Evolutionary conservation across 805 yeast genomes (phyloP), one percentile per base, ranked within the genome.

Genomic region (Candida taoyuanica): DNA sequence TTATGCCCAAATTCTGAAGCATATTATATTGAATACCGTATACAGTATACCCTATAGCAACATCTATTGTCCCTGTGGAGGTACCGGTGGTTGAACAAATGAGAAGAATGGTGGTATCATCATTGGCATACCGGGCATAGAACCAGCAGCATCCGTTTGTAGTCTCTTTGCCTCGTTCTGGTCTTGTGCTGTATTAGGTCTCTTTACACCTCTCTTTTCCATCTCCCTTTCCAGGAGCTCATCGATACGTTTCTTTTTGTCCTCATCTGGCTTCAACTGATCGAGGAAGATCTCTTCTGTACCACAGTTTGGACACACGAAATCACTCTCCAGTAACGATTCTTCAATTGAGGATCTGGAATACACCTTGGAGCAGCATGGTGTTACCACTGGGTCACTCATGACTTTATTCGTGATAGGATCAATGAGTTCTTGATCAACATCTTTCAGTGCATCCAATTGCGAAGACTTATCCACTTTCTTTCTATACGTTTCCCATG

Each of bases 401-500:
- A 87, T 68, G 11, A 88, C 63, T 37, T 76, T 78, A 13, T 74
- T 73, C 3, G 79, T 71, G 16, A 84, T 58, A 0, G 97, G 95
- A 57, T 89, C 88, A 43, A 77, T 66, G 37, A 85, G 65, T 31
- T 75, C 76, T 3, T 70, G 70, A 41, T 83, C 91, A 27, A 65
- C 50, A 31, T 62, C 63, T 25, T 49, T 48, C 32, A 63, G 55
- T 32, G 58, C 39, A 23, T 51, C 48, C 29, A 53, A 34, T 30
- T 49, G 50, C 13, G 51, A 44, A 16, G 45, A 44, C 28, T 51
- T 52, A 25, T 48, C 50, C 26, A 42, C 46, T 56, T 79, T 81
- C 46, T 85, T 78, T 57, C 88, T 96, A 56, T 78, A 89, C 33
- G 73, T 78, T 38, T 80, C 78, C 98, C 98, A 91, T 0, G 96